phyloP scores from a whole-genome alignment of 2,329 filamentous ascomycete species.

The Sphaerulina populicola region DNA sequence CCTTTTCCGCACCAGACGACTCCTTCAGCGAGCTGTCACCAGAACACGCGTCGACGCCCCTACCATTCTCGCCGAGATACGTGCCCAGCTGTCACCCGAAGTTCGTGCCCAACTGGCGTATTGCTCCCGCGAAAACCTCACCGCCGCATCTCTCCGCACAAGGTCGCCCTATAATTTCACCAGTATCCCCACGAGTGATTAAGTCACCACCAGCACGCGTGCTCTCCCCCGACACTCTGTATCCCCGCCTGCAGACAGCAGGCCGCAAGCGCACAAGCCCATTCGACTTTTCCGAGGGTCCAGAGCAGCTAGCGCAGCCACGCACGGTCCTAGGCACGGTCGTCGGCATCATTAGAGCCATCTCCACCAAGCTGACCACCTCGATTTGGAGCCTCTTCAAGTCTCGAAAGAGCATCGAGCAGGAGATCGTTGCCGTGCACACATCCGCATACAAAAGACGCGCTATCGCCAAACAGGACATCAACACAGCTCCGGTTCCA shows the following conservation, averaged over 20 bases:
- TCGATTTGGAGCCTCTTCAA: neutral
- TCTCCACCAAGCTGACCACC: neutral
- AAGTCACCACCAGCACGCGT: neutral
- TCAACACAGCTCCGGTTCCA: constrained; percentile 5
- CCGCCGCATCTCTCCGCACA: neutral
- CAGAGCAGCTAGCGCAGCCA: constrained; percentile 1
- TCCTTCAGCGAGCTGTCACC: constrained; percentile 8
- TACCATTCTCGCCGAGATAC: neutral
- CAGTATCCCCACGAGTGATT: neutral
- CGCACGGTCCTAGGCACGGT: constrained; percentile 5
- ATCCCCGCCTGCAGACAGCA: constrained; percentile 6
- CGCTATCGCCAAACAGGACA: constrained; percentile 13
- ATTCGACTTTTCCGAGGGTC: neutral
- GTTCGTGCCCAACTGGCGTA: neutral
- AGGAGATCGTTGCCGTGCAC: constrained; percentile 16
- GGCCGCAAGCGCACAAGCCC: constrained; percentile 1
- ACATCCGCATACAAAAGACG: constrained; percentile 15
- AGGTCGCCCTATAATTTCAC: constrained; percentile 2
- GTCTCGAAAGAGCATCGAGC: constrained; percentile 2
- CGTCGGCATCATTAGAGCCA: constrained; percentile 1
- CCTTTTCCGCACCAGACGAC: constrained; percentile 4
- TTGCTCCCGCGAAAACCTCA: constrained; percentile 1
- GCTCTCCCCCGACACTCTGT: constrained; percentile 7
- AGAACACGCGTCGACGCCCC: constrained; percentile 8
- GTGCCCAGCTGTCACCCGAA: neutral